Percentiles rank a stretch among this genome's conserved stretches.
Evolutionary conservation across 2,329 filamentous ascomycete species (phyloP).

Genomic region (Phialemoniopsis sp.): DNA sequence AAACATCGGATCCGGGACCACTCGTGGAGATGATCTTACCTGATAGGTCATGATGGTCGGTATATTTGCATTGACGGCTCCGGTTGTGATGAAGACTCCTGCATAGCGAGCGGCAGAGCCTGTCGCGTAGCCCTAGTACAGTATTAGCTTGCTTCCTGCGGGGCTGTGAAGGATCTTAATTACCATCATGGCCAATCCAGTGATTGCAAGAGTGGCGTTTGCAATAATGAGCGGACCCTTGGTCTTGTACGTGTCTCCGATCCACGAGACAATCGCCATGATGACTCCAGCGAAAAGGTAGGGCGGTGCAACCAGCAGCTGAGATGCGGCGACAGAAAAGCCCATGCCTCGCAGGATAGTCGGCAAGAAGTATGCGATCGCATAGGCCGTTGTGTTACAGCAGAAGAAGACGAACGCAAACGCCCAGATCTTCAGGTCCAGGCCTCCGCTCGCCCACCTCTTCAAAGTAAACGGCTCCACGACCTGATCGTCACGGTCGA

Average conservation of each 20-base stretch:
- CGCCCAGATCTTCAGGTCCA: slow-evolving; percentile 9
- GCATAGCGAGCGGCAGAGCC: slow-evolving; percentile 12
- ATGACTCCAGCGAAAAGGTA: no score
- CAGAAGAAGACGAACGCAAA: slow-evolving; percentile 10
- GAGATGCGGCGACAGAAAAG: slow-evolving; percentile 9
- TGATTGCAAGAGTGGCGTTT: no score
- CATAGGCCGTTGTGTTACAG: slow-evolving; percentile 9
- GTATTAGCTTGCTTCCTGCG: no score
- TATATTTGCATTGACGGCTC: slow-evolving; percentile 10
- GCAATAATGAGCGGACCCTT: no score
- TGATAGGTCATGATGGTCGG: slow-evolving; percentile 6
- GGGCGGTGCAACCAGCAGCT: slow-evolving; percentile 17
- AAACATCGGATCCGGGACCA: no score
- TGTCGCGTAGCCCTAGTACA: slow-evolving; percentile 4
- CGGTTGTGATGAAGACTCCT: slow-evolving; percentile 13
- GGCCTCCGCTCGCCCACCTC: slow-evolving; percentile 4
- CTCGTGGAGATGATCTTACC: not conserved
- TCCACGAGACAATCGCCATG: slow-evolving; percentile 13
- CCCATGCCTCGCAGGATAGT: slow-evolving; percentile 14
- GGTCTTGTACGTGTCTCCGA: slow-evolving; percentile 14
- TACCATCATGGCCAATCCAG: no score
- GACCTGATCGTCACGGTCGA: slow-evolving; percentile 10
- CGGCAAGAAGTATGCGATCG: slow-evolving; percentile 14
- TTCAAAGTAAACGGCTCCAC: slow-evolving; percentile 6
- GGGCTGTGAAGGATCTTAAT: no score